Conservation (phyloP, 805 yeast genomes). For the Ascoidea asiatica region DNA sequence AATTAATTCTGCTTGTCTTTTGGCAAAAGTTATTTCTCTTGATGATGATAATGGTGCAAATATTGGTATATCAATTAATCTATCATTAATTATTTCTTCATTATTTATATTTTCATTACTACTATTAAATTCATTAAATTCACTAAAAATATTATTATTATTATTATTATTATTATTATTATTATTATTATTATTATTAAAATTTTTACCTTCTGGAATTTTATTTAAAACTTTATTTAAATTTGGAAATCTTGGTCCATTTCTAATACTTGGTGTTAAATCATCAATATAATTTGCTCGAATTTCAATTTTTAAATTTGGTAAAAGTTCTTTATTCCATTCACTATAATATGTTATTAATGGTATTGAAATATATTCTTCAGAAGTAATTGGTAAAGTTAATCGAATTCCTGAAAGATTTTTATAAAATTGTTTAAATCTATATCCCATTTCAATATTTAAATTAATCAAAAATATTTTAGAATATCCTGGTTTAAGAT, state of each 20-base stretch:
- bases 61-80: conserved; percentile 6
- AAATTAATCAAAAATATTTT: conserved; percentile 5
- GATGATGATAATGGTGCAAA: conserved; percentile 4
- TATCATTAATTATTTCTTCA: background rate
- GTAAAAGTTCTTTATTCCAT: background rate
- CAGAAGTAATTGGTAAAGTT: background rate
- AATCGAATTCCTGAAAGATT: background rate
- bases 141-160: too few species aligned
- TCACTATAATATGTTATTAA: background rate
- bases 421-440: conserved; percentile 3
- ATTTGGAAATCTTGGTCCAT: too few species aligned
- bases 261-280: background rate
- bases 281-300: background rate
- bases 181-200: too few species aligned
- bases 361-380: background rate
- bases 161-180: too few species aligned
- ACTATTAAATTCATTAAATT: too few species aligned
- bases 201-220: too few species aligned
- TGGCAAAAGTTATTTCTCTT: conserved; percentile 8
- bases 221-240: too few species aligned
- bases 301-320: background rate
- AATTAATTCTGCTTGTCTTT: conserved; percentile 8
- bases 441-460: conserved; percentile 1
- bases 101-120: too few species aligned
- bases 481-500: conserved; percentile 8